These are phyloP conservation scores for Starmerella powellii DNA, from an alignment of 805 yeast species.

Conservation along the genomic window DNA sequence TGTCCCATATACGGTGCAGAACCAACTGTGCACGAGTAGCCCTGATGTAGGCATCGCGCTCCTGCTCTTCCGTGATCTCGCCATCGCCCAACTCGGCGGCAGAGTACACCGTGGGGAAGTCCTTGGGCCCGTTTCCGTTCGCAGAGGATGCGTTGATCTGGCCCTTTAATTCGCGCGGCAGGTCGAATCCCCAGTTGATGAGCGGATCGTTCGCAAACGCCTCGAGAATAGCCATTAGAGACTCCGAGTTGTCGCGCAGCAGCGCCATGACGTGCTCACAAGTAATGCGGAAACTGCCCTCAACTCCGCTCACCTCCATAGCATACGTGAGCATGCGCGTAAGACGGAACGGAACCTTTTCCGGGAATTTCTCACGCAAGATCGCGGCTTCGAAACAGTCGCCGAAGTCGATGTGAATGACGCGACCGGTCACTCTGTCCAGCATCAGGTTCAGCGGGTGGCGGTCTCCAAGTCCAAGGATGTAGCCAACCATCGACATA, in stretches of 20 bases:
- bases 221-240: slow-evolving; percentile 93
- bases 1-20: slow-evolving; percentile 78
- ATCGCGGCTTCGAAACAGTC: slow-evolving; percentile 99
- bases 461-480: slow-evolving; percentile 91
- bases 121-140: slow-evolving; percentile 5
- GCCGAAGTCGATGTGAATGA: slow-evolving; percentile 94
- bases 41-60: slow-evolving; percentile 30
- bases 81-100: slow-evolving; percentile 12
- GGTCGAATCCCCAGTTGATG: slow-evolving; percentile 96
- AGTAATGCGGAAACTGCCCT: slow-evolving; percentile 91
- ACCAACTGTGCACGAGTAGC: slow-evolving; percentile 87
- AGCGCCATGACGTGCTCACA: slow-evolving; percentile 97
- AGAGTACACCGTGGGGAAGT: slow-evolving; percentile 7
- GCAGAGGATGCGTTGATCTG: slow-evolving; percentile 11
- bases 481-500: slow-evolving; percentile 98
- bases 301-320: slow-evolving; percentile 97
- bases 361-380: slow-evolving; percentile 91
- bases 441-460: slow-evolving; percentile 96
- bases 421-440: slow-evolving; percentile 88
- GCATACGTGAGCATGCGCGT: slow-evolving; percentile 96
- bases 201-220: slow-evolving; percentile 98
- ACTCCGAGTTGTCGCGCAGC: slow-evolving; percentile 83
- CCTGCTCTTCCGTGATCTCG: slow-evolving; percentile 22
- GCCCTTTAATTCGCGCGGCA: slow-evolving; percentile 40
- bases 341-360: slow-evolving; percentile 91